Evolutionary conservation across 106 monocot species (phyloP).

Genomic region (Hemerocallis citrina): DNA sequence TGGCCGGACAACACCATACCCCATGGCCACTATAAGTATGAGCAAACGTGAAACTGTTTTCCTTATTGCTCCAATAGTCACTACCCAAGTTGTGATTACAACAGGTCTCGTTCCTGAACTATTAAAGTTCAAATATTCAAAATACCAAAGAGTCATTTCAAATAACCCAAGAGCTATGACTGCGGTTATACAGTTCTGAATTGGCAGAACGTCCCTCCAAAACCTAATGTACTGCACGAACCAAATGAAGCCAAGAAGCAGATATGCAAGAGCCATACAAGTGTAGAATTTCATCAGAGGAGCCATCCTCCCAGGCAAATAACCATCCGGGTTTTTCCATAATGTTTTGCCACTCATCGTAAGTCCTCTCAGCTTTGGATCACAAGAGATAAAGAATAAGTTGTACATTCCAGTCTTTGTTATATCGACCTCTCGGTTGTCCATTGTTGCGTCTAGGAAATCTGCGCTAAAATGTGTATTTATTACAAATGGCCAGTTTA

Average conservation of each 20-base stretch:
- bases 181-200: constrained; percentile 84
- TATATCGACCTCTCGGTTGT: constrained; percentile 34
- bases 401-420: constrained; percentile 92
- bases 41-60: constrained; percentile 88
- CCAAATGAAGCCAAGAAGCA: constrained; percentile 57
- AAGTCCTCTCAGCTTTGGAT: constrained; percentile 79
- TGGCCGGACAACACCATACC: constrained; percentile 93
- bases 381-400: constrained; percentile 88
- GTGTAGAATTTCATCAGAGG: constrained; percentile 84
- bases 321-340: constrained; percentile 90
- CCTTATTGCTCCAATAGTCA: constrained; percentile 82
- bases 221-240: constrained; percentile 74
- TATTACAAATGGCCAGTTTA: constrained; percentile 64
- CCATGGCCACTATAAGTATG: constrained; percentile 84
- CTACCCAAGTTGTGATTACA: constrained; percentile 92
- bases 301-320: constrained; percentile 95
- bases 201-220: constrained; percentile 76
- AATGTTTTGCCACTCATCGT: constrained; percentile 79
- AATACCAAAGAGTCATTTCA: constrained; percentile 98
- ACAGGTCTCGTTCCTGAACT: constrained; percentile 66
- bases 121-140: constrained; percentile 87
- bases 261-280: constrained; percentile 76
- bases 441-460: constrained; percentile 37
- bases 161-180: constrained; percentile 85
- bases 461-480: constrained; percentile 66